phyloP scores from a whole-genome alignment of 306 rosid species.

The Mimosa pudica region DNA sequence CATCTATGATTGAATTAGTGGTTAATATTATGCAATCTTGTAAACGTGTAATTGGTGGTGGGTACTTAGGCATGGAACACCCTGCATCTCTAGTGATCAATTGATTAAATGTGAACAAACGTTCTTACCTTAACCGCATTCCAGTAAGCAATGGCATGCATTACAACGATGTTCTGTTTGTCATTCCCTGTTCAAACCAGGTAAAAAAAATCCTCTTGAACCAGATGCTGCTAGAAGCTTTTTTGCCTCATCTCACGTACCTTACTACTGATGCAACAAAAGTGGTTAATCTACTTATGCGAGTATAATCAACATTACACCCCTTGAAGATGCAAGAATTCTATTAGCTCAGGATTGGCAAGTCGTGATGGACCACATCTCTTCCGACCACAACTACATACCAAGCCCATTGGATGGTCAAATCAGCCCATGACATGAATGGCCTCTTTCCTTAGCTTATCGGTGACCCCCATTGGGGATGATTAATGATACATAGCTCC shows the following conservation, averaged over 20 bases:
- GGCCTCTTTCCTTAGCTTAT: too few relatives aligned
- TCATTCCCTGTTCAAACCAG: conserved; percentile 24
- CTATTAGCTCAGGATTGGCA: too few relatives aligned
- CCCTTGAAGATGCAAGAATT: too few relatives aligned
- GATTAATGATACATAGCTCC: too few relatives aligned
- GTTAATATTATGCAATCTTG: conserved; percentile 63
- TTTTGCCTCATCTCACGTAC: neutral
- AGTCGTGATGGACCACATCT: too few relatives aligned
- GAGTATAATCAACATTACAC: too few relatives aligned
- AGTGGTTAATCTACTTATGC: too few relatives aligned
- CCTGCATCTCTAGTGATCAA: conserved; percentile 94
- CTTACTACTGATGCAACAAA: too few relatives aligned
- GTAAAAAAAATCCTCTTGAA: neutral
- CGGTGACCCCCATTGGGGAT: too few relatives aligned
- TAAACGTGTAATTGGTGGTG: conserved; percentile 91
- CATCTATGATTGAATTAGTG: neutral
- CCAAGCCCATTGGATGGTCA: too few relatives aligned
- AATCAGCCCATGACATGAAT: too few relatives aligned
- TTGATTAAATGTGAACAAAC: conserved; percentile 73
- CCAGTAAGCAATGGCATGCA: conserved; percentile 61
- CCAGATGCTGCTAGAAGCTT: neutral
- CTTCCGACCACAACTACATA: too few relatives aligned
- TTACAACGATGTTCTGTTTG: conserved; percentile 7
- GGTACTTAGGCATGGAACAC: conserved; percentile 97
- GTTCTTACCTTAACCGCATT: conserved; percentile 98